Evolutionary conservation across 169 alveolate genomes (phyloP).

Genomic region (Plasmodium vivax): DNA sequence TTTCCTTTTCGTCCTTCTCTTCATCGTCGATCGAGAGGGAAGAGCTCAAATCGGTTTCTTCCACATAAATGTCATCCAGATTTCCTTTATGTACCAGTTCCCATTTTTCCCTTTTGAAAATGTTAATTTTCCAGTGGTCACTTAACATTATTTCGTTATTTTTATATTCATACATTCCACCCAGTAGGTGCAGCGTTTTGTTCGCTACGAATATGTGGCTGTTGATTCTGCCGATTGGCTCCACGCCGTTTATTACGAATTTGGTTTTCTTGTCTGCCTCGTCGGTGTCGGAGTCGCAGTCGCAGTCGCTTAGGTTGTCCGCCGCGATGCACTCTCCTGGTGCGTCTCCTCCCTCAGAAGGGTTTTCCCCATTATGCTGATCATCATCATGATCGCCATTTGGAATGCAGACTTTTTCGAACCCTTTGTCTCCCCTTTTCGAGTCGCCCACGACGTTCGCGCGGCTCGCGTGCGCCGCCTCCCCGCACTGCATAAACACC

Average conservation of each 20-base stretch:
- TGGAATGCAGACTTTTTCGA: neutral
- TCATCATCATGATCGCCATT: slow-evolving; percentile 31
- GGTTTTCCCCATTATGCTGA: slow-evolving; percentile 77
- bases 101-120: slow-evolving; percentile 84
- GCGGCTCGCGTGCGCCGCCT: neutral
- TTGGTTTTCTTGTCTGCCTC: slow-evolving; percentile 27
- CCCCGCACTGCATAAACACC: slow-evolving; percentile 75
- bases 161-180: slow-evolving; percentile 86
- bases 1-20: slow-evolving; percentile 69
- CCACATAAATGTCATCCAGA: slow-evolving; percentile 78
- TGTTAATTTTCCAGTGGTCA: slow-evolving; percentile 85
- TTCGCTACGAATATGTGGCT: slow-evolving; percentile 81
- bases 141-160: slow-evolving; percentile 81
- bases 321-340: slow-evolving; percentile 25
- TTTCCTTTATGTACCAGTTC: slow-evolving; percentile 80
- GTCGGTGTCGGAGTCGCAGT: slow-evolving; percentile 29
- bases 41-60: slow-evolving; percentile 56
- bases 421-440: slow-evolving; percentile 21
- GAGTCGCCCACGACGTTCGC: slow-evolving; percentile 52
- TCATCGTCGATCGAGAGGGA: slow-evolving; percentile 73
- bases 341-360: slow-evolving; percentile 49
- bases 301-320: slow-evolving; percentile 37
- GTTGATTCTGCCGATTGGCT: slow-evolving; percentile 77
- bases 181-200: slow-evolving; percentile 77
- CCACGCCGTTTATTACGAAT: slow-evolving; percentile 49